These are phyloP conservation scores for Oryza meyeriana DNA, from an alignment of 176 grass and related monocot genomes.

Conservation along the genomic window DNA sequence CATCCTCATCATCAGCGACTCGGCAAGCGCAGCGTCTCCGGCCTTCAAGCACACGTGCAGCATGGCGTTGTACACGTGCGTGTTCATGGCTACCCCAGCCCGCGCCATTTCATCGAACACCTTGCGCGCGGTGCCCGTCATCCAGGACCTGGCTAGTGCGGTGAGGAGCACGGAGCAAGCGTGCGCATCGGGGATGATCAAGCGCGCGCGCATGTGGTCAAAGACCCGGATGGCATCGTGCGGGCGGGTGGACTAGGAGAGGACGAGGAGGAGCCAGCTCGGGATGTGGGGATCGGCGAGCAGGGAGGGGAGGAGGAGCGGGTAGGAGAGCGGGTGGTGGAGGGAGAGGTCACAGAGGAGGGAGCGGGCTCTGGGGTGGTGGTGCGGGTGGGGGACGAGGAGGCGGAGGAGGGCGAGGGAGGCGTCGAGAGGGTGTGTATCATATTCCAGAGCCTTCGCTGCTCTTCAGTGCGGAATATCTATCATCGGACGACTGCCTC, in stretches of 20 bases:
- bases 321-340: constrained; percentile 38
- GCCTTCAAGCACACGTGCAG: constrained; percentile 82
- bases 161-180: constrained; percentile 61
- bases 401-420: constrained; percentile 36
- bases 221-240: constrained; percentile 40
- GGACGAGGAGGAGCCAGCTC: constrained; percentile 40
- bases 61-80: constrained; percentile 84
- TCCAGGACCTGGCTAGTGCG: constrained; percentile 54
- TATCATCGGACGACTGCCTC: no score
- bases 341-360: constrained; percentile 32
- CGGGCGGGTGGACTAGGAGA: constrained; percentile 11
- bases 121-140: constrained; percentile 64
- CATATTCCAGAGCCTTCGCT: no score
- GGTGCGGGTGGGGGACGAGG: constrained; percentile 31
- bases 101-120: constrained; percentile 57
- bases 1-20: constrained; percentile 55
- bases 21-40: constrained; percentile 44
- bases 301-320: constrained; percentile 34
- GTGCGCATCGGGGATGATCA: constrained; percentile 46
- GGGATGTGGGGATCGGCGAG: constrained; percentile 27
- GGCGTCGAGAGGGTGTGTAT: constrained; percentile 38
- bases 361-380: constrained; percentile 16
- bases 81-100: constrained; percentile 43
- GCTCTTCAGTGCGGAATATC: no score
- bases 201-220: constrained; percentile 36